These are phyloP conservation scores for Enterocytospora artemiae DNA, from an alignment of 371 early-diverging fungal genomes.

Conservation along the genomic window DNA sequence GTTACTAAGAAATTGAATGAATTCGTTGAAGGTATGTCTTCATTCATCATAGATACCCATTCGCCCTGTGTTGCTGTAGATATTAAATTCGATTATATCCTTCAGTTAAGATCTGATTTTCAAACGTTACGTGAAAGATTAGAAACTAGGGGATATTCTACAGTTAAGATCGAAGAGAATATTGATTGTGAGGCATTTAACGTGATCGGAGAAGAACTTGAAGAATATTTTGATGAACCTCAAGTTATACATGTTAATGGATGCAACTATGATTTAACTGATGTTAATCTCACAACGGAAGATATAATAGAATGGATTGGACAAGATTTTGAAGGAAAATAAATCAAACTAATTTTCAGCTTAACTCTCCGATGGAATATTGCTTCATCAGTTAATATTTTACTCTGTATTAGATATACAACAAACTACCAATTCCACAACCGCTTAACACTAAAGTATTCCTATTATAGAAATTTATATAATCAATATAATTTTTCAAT, in stretches of 20 bases:
- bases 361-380: no score
- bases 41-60: slow-evolving; percentile 56
- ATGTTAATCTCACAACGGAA: slow-evolving; percentile 1
- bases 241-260: neutral
- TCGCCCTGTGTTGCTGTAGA: slow-evolving; percentile 32
- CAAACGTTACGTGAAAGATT: slow-evolving; percentile 70
- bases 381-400: no score
- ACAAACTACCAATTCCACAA: no score
- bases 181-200: slow-evolving; percentile 93
- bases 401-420: no score
- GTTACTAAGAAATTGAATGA: slow-evolving; percentile 57
- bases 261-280: neutral
- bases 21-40: slow-evolving; percentile 24
- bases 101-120: slow-evolving; percentile 73
- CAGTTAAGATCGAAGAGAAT: slow-evolving; percentile 80
- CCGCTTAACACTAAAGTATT: no score
- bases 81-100: slow-evolving; percentile 78
- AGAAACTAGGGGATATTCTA: slow-evolving; percentile 69
- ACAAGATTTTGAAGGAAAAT: no score
- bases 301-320: neutral
- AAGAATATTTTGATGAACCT: slow-evolving; percentile 64
- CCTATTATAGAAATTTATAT: no score
- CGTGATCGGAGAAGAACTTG: slow-evolving; percentile 77
- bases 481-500: no score
- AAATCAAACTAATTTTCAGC: no score